A percentile compares a stretch with the other conserved stretches of the same genome.
Evolutionary conservation across 75 land plant species (phyloP).

Genomic region (Gnetum montanum): DNA sequence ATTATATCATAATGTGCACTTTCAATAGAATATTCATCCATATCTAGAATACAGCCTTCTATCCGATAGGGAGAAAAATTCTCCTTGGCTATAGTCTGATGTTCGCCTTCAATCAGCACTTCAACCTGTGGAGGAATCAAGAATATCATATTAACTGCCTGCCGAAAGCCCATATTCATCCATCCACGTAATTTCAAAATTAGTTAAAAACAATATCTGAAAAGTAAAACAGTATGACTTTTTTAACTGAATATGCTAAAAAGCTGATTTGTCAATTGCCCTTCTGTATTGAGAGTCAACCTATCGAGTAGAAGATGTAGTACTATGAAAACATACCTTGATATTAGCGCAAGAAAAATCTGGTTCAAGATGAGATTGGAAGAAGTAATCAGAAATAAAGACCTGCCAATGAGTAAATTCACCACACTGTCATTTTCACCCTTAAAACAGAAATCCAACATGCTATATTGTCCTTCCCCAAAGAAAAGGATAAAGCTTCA

Average conservation of each 20-base stretch:
- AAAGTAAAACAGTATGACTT: too few species aligned
- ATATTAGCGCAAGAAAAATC: conserved; percentile 54
- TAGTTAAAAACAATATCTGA: too few species aligned
- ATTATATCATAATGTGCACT: conserved; percentile 18
- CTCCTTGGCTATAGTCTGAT: conserved; percentile 23
- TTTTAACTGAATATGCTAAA: too few species aligned
- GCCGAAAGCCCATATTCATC: too few species aligned
- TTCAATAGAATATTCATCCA: conserved; percentile 13
- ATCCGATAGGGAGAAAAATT: conserved; percentile 26
- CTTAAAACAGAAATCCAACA: conserved; percentile 2
- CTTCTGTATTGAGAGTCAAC: too few species aligned
- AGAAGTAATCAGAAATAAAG: conserved; percentile 87
- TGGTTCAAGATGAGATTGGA: conserved; percentile 37
- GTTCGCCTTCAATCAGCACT: conserved; percentile 56
- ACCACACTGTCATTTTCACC: too few species aligned
- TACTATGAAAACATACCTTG: conserved; percentile 32
- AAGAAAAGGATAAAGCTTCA: too few species aligned
- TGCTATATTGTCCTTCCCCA: too few species aligned
- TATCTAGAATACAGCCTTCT: conserved; percentile 64
- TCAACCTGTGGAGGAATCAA: conserved; percentile 67
- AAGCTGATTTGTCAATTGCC: too few species aligned
- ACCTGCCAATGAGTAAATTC: too few species aligned
- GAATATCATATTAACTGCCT: too few species aligned
- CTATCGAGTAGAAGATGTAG: not conserved
- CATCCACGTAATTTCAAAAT: too few species aligned